Evolutionary conservation across 192 early-diverging fungal species (phyloP).

Genomic region (Umbelopsis sp.): DNA sequence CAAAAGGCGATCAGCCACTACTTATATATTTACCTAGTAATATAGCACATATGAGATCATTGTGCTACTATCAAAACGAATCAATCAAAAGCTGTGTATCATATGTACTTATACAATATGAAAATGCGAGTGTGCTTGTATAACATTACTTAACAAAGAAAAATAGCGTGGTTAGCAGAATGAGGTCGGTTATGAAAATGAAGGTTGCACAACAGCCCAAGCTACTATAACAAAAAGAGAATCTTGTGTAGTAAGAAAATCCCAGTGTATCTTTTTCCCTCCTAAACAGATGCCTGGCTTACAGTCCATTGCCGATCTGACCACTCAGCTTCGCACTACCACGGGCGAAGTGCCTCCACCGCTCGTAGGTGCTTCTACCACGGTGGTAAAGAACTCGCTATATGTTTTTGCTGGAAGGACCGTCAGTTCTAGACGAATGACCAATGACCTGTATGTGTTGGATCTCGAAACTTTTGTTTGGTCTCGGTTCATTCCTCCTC

Average conservation of each 20-base stretch:
- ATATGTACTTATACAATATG: too few species aligned
- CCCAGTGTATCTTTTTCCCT: background rate
- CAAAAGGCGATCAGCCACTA: too few species aligned
- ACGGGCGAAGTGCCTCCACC: constrained; percentile 77
- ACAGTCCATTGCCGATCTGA: constrained; percentile 58
- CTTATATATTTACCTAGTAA: too few species aligned
- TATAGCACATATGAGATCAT: too few species aligned
- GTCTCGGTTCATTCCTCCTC: constrained; percentile 38
- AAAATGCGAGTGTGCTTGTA: too few species aligned
- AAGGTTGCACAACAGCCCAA: constrained; percentile 6
- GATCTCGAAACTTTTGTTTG: constrained; percentile 64
- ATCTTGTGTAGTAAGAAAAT: background rate
- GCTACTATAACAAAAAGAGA: constrained; percentile 3
- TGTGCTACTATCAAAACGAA: too few species aligned
- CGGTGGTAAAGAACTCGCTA: constrained; percentile 60
- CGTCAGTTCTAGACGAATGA: constrained; percentile 66
- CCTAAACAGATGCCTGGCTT: constrained; percentile 14
- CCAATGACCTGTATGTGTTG: constrained; percentile 69
- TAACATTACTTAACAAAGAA: background rate
- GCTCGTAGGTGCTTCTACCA: constrained; percentile 73
- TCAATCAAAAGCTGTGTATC: too few species aligned
- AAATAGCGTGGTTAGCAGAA: background rate
- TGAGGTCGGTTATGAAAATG: constrained; percentile 8
- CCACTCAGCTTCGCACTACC: constrained; percentile 46
- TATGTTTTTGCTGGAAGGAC: constrained; percentile 79